Base-by-base conservation (phyloP, 176 grass and related monocot genomes). In the Triticum timopheevii region DNA sequence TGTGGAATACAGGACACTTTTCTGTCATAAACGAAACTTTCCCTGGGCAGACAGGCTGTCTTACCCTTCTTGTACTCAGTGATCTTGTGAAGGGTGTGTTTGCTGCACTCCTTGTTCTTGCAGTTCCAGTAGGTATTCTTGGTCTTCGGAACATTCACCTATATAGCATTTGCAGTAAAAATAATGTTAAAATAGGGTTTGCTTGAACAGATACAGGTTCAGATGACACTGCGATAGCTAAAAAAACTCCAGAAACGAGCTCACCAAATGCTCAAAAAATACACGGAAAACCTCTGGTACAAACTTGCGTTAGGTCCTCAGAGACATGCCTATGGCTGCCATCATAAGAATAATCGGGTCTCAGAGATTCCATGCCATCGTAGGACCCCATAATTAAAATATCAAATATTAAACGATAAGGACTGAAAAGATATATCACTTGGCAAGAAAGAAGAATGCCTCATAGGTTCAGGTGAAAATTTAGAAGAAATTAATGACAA, bases 41-140 rank as follows among this genome's bases (percentile, higher is more conserved):
- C 95, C 93, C 68, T 98, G 95, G 36, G 87, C 93, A 80, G 95
- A 95, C 27, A 93, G 87, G 62, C 93, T 98, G 70, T 95, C 91
- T 95, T 98, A 30, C 93, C 96, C 85, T 95, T 98, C 86, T 98
- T 98, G 85, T 95, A 98, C 61, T 92, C 93, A 8, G 96, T 95
- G 10, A 95, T 92, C 82, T 98, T 98, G 88, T 95, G 96, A 58
- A 98, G 86, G 9, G 93, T 98, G 88, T 95, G 93, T 88, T 98
- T 98, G 83, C 1, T 86, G 88, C 96, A 98, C 39, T 93, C 92
- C 82, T 98, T 98, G 90, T 95, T 98, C 92, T 50, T 50, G 47
- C 45, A 49, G 45, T 92, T 95, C 88, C 92, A 98, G 82, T 95
- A 95, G 15, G 92, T 98, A 84, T 95, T 94, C 93, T 92, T 98